A percentile compares a stretch with the other conserved stretches of the same genome.
Conservation (phyloP, 352 stramenopile species). For the Phytopythium helicoides region DNA sequence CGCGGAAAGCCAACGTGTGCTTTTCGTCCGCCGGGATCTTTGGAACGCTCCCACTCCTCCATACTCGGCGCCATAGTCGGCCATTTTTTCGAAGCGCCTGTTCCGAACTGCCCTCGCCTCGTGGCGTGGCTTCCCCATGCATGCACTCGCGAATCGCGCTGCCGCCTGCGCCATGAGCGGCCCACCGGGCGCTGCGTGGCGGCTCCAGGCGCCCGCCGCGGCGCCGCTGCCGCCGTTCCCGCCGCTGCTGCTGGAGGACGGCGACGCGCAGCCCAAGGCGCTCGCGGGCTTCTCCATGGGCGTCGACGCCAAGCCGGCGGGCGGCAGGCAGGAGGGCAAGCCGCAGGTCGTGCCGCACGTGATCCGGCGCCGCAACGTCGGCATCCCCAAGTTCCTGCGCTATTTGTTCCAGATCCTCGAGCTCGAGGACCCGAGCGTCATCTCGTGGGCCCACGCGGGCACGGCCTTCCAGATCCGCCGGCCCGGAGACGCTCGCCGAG, state of each 20-base stretch:
- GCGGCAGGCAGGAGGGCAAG: no score
- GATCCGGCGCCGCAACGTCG: conserved; percentile 58
- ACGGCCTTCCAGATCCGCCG: conserved; percentile 75
- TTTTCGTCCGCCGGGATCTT: no score
- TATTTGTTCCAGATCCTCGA: conserved; percentile 77
- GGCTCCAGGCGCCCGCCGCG: neutral
- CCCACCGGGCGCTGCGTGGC: neutral
- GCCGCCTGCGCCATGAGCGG: neutral
- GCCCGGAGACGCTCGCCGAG: conserved; percentile 47
- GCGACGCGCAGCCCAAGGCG: neutral
- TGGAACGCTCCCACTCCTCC: no score
- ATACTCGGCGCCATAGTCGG: no score
- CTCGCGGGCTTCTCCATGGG: no score
- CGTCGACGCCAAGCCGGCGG: no score
- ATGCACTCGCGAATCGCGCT: neutral
- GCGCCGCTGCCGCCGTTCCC: neutral
- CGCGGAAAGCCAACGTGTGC: no score
- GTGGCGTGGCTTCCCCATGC: no score
- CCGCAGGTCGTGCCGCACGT: conserved; percentile 22
- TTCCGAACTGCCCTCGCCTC: no score
- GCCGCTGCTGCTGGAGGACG: neutral
- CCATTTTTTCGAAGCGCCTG: no score
- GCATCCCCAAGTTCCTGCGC: conserved; percentile 64
- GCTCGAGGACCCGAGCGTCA: conserved; percentile 49
- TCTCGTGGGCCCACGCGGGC: conserved; percentile 62